Evolutionary conservation across 2,329 filamentous ascomycete genomes (phyloP), one percentile per base, ranked within the genome.

Genomic region (Aspergillus sp.): DNA sequence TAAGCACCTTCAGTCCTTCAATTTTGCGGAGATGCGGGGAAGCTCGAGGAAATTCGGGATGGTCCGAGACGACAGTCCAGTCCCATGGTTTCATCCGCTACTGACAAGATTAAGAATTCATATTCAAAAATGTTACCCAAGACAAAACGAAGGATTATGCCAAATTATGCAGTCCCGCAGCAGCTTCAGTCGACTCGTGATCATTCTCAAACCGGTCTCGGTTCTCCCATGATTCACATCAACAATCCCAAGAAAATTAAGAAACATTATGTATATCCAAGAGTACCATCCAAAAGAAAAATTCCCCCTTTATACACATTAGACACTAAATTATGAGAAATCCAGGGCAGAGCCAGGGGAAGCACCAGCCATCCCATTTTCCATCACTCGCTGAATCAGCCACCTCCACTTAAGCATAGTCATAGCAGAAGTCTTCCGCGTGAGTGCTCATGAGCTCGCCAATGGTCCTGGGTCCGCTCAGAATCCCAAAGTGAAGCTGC

Each of bases 391-490:
- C 14, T 6, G 12, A 42, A 42, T n/a, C 42, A 2, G 42, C 10
- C 45, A 24, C 20, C 9, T 16, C 42, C 16, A 49, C 52, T 36
- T 36, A 59, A 39, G 5, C 26, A 54, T 61, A 61, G 11, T 49
- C 42, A 31, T 61, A 61, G 26, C 59, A 61, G 20, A 55, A 54
- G 10, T 20, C 46, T 3, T 53, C 47, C 1, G 16, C 26, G 2
- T 26, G 49, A 16, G 53, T 54, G 22, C 39, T 52, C 59, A 58
- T 58, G 36, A 61, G 12, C 14, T 57, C 47, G 4, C n/a, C 32
- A 49, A 60, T 52, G 4, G 10, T n/a, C 7, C 22, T 29, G 2
- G 51, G 54, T 12, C 47, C 24, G 4, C 49, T 50, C n/a, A 55
- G 24, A 14, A 58, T 31, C 14, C 54, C 54, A 46, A 55, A 57